Evolutionary conservation across 768 basidiomycete genomes (phyloP), one percentile per base, ranked within the genome.

Genomic region (Leccinum uliginosum): DNA sequence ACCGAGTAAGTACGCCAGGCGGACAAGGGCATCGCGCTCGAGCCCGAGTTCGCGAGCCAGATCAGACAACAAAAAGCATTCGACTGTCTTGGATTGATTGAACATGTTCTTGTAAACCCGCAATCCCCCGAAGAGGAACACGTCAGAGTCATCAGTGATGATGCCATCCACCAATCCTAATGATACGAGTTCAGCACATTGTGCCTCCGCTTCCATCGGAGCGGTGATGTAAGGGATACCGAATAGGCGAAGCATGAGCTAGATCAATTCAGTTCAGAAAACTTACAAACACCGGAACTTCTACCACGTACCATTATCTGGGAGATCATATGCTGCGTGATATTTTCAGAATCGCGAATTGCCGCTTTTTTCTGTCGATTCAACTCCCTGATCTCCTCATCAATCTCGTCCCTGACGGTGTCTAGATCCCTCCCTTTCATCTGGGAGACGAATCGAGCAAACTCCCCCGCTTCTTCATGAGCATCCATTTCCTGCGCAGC

Each of bases 71-170:
- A 97, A 76, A 78, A 97, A 99, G 68, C 93, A 94, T 73, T 99
- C 97, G 54, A 98, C 97, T 4, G 94, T 98, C 78, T 98, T 98
- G 49, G 91, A 90, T 72, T 98, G 96, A 70, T 98, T 98, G 77
- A 99, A 99, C 90, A 99, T 96, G 71, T 99, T 98, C 75, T 96
- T 97, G 81, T 90, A 97, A 19, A 98, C 92, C n/a, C 93, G 87
- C 62, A 82, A 74, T 23, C 93, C 96, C 30, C 97, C 97, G 63
- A 99, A 99, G 50, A 99, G 85, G 74, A 99, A 99, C 50, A 98
- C 94, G 67, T 99, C 97, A 5, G 93, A 97, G 72, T 99, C 97
- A 70, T 99, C 97, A 0, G 97, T 99, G 70, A 99, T 98, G 54
- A 99, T 89, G 0, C 97, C 97, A 61, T 99, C 94, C 35, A 97